Conservation (phyloP, 2,329 filamentous ascomycete genomes). For the Periconia sp. region DNA sequence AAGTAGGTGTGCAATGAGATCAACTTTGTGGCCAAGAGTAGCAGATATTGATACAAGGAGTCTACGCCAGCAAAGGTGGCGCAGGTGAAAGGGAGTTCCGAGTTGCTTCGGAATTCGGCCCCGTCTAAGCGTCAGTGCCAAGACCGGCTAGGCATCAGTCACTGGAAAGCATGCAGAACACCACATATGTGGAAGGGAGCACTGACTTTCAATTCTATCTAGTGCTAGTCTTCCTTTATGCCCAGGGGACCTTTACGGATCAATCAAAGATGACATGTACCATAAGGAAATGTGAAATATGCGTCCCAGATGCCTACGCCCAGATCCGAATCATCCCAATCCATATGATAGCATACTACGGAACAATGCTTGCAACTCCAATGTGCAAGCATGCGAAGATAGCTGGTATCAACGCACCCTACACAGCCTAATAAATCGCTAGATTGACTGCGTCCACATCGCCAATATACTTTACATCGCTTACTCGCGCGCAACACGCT, state of each 20-base stretch:
- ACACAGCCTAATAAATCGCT: neutral
- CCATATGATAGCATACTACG: constrained; percentile 12
- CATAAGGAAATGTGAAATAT: constrained; percentile 13
- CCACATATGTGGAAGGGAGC: constrained; percentile 4
- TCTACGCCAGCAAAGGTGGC: no score
- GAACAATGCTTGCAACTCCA: constrained; percentile 9
- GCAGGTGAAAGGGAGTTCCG: no score
- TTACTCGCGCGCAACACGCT: constrained; percentile 43
- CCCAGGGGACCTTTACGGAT: constrained; percentile 2
- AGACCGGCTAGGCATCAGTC: no score
- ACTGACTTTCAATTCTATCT: constrained; percentile 5
- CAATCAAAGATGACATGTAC: constrained; percentile 11
- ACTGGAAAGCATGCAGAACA: no score
- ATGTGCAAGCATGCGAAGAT: constrained; percentile 21
- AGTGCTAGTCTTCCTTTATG: constrained; percentile 2
- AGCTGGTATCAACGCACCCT: constrained; percentile 2
- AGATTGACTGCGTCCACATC: no score
- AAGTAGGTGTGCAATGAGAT: no score
- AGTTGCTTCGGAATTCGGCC: no score
- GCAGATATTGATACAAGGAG: no score
- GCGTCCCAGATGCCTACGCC: constrained; percentile 15
- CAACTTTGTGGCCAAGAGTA: no score
- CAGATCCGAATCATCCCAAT: constrained; percentile 10
- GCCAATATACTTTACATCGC: no score
- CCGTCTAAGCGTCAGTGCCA: no score